Evolutionary conservation across 495 filamentous ascomycete species (phyloP).

Genomic region (Talaromyces stipitatus): DNA sequence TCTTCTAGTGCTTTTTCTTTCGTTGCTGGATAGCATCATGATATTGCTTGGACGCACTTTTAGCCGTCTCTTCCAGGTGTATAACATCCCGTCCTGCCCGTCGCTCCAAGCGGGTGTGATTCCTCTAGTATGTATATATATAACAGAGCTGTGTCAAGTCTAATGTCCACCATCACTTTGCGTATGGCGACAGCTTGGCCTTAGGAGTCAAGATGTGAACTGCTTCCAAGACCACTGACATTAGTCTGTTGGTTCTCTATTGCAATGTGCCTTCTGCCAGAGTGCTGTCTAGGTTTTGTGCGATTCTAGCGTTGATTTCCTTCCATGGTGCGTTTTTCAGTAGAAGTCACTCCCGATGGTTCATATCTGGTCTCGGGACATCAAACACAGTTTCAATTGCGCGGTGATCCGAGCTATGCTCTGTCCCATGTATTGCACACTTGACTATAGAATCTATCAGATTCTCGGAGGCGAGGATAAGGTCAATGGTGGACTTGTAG

Average conservation of each 20-base stretch:
- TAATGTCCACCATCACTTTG: neutral
- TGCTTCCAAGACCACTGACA: neutral
- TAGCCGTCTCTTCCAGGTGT: neutral
- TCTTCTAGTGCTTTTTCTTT: neutral
- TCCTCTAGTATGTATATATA: neutral
- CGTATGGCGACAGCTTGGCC: neutral
- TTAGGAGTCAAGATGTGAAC: neutral
- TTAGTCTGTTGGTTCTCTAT: neutral
- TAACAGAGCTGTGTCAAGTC: neutral
- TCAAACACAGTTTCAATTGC: slow-evolving; percentile 23
- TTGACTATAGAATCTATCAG: slow-evolving; percentile 14
- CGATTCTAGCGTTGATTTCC: slow-evolving; percentile 13
- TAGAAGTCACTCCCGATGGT: slow-evolving; percentile 15
- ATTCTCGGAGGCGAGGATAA: slow-evolving; percentile 16
- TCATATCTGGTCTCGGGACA: slow-evolving; percentile 2
- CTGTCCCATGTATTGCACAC: slow-evolving; percentile 17
- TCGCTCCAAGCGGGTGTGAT: neutral
- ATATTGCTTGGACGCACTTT: neutral
- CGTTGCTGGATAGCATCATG: neutral
- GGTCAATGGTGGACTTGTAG: slow-evolving; percentile 20
- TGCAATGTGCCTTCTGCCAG: neutral
- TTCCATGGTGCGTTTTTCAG: slow-evolving; percentile 24
- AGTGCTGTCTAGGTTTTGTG: neutral
- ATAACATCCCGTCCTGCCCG: neutral
- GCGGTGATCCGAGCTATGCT: slow-evolving; percentile 26